phyloP scores from a whole-genome alignment of 495 filamentous ascomycete species.

The Penicillium pulvis region DNA sequence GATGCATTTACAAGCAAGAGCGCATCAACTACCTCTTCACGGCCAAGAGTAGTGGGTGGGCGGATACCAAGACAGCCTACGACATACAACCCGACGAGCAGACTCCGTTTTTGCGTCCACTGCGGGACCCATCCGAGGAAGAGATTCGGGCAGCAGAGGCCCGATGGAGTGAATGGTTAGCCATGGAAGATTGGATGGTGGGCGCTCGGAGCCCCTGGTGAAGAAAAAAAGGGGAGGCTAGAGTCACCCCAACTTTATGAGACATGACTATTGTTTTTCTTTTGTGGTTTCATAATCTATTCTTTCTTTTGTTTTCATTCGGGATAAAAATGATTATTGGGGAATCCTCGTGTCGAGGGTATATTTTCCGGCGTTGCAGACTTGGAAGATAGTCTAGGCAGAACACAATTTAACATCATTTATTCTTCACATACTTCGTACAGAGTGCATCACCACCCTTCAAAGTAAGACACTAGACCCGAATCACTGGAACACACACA shows the following conservation, averaged over 20 bases:
- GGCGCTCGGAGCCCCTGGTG: slow-evolving; percentile 61
- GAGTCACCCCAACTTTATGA: slow-evolving; percentile 20
- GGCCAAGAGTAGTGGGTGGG: slow-evolving; percentile 91
- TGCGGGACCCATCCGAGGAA: slow-evolving; percentile 68
- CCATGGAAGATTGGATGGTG: slow-evolving; percentile 97
- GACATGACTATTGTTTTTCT: slow-evolving; percentile 26
- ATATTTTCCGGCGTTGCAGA: slow-evolving; percentile 19
- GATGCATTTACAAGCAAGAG: slow-evolving; percentile 80
- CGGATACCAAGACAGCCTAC: slow-evolving; percentile 81
- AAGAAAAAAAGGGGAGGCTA: slow-evolving; percentile 6
- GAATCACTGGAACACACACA: neutral
- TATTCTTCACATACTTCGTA: neutral
- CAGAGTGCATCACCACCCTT: neutral
- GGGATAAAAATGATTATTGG: slow-evolving; percentile 11
- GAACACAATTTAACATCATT: neutral
- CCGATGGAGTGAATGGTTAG: slow-evolving; percentile 83
- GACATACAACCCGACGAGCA: slow-evolving; percentile 79
- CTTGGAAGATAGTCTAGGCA: neutral
- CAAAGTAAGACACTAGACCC: neutral
- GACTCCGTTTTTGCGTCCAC: slow-evolving; percentile 78
- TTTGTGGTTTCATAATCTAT: slow-evolving; percentile 16
- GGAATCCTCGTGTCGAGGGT: slow-evolving; percentile 13
- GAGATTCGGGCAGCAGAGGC: slow-evolving; percentile 83
- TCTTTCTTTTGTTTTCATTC: slow-evolving; percentile 16
- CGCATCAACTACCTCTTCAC: slow-evolving; percentile 91